Evolutionary conservation across 2,329 filamentous ascomycete species (phyloP), one percentile per base, ranked within the genome.

Genomic region (Neofusicoccum ribis): DNA sequence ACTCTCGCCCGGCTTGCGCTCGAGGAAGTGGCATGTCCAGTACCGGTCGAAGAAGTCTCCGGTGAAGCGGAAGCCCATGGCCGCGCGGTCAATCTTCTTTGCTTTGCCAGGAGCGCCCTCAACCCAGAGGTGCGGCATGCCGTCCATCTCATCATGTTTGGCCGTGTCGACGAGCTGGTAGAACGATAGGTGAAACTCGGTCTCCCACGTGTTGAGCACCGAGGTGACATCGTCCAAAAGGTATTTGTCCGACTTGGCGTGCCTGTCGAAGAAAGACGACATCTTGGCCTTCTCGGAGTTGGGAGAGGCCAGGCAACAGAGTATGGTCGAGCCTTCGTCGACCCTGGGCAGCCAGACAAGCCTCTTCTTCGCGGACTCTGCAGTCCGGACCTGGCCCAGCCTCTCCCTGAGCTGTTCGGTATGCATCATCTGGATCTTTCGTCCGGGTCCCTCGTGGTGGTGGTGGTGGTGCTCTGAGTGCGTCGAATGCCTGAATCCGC

Each of bases 1-100:
- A 5, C 8, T 17, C n/a, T 52, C 34, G 7, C 27, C 41, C 4
- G 58, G 58, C 2, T 49, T 20, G n/a, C 36, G 7, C 11, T 41
- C 65, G 17, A 74, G 63, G 34, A 72, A 63, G 54, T 74, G 68
- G 37, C 73, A 75, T 1, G 74, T 77, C 74, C 74, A 76, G 39
- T 71, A 75, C 0, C 74, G 69, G 49, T 77, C 74, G 23, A 74
- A 75, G 46, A 74, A 73, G 60, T 77, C 73, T 3, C 74, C 74
- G 8, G 65, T 46, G 44, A 77, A 73, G 5, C 72, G 70, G 46
- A 76, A 77, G 0, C 73, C 66, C 36, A 69, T 68, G 0, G 70
- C 67, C 0, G 67, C 68, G 37, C 68, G 67, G 11, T 66, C 51
- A 23, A 74, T 44, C 41, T 27, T 46, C 7, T 37, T 47, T 1